Conservation (phyloP, 169 alveolate genomes). For the Neospora caninum region DNA sequence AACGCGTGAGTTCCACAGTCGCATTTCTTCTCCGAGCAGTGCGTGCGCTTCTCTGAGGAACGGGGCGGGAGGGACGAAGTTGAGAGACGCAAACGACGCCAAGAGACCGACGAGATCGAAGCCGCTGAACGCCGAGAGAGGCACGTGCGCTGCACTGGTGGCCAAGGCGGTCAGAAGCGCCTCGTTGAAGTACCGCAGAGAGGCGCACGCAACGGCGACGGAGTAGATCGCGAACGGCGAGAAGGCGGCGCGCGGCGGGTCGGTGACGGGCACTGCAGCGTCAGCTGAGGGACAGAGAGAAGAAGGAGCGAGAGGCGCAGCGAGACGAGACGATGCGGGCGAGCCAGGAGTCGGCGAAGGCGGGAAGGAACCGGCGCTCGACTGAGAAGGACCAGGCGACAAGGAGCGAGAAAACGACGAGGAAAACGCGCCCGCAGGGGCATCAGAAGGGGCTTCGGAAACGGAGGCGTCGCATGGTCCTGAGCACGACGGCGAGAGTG, state of each 20-base stretch:
- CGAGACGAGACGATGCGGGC: neutral
- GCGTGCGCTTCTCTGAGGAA: neutral
- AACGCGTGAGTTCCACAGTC: neutral
- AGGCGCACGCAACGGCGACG: neutral
- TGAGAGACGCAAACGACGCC: slow-evolving; percentile 5
- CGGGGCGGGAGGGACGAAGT: neutral
- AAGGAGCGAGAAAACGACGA: neutral
- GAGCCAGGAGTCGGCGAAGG: neutral
- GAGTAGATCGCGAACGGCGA: neutral
- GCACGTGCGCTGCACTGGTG: neutral
- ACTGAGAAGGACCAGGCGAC: neutral
- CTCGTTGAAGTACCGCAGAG: neutral
- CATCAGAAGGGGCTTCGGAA: neutral
- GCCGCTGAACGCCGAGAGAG: slow-evolving; percentile 7
- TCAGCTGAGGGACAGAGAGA: neutral
- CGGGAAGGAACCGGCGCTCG: neutral
- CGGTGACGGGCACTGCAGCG: neutral
- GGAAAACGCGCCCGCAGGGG: neutral
- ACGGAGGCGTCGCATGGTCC: neutral
- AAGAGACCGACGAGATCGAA: slow-evolving; percentile 6
- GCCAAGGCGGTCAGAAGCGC: slow-evolving; percentile 32
- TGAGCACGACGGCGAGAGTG: neutral
- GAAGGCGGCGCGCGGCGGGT: neutral
- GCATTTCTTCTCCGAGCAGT: neutral
- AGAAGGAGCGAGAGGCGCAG: slow-evolving; percentile 10